Base-by-base conservation (phyloP, 225 moss, liverwort and hornwort genomes). In the Takakia lepidozioides region DNA sequence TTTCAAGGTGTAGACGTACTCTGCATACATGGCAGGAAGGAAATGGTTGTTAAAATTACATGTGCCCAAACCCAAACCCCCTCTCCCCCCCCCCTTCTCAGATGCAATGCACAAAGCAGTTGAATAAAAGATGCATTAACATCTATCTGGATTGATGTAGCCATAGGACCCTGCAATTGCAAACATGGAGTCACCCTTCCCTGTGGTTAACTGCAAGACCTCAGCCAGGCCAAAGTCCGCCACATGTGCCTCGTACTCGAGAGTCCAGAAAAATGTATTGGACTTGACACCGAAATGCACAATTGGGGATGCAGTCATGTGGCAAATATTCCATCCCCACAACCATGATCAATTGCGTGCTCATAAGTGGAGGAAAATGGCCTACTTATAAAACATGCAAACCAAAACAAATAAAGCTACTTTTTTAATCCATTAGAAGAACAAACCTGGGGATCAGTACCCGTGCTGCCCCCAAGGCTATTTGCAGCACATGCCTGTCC, bases 161-260 rank as follows among this genome's bases (percentile, higher is more conserved):
- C 73, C 78, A 57, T 79, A 73, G n/a, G 78, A 79, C 9, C 78
- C 78, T 41, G 78, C 78, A 29, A 79, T 63, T 40, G 69, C 58
- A 17, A 70, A 79, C 78, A 79, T 79, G 59, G 73, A 79, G 53
- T 73, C 63, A 16, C 66, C 46, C 35, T 60, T 66, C 23, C 73
- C 78, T 2, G 69, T 59, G 49, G 66, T 56, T 36, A 38, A 49
- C 27, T 74, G 66, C 7, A 81, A 72, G 34, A 64, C 66, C 77
- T 81, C 76, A 10, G 81, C 81, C 15, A 81, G 72, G 57, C 81
- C 81, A 36, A 81, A 81, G 50, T 81, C 81, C 15, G 81, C 76
- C 43, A 81, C 72, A 44, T 59, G 76, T 23, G 81, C 75, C 62
- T 69, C 72, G 58, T 72, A 81, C 43, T 76, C 81, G 10, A 49